phyloP scores from a whole-genome alignment of 2,329 filamentous ascomycete genomes.

The Colletotrichum sp. region DNA sequence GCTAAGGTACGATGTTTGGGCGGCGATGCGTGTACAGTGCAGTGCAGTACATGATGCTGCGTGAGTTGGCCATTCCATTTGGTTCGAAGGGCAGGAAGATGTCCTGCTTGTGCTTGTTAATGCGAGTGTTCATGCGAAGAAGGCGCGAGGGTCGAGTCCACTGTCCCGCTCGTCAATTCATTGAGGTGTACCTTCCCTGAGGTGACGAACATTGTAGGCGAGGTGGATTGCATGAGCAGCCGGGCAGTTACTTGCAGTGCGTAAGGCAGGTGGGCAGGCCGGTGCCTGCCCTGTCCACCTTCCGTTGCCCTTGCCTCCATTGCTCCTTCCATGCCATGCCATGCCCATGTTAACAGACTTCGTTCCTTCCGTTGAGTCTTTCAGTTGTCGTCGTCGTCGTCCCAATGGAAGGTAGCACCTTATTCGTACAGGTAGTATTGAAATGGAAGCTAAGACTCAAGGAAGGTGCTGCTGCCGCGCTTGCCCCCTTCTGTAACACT shows the following conservation, averaged over 20 bases:
- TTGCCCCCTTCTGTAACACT: conserved; percentile 17
- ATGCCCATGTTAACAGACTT: neutral
- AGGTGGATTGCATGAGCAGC: neutral
- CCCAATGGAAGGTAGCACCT: neutral
- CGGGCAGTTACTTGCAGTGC: neutral
- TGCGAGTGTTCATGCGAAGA: neutral
- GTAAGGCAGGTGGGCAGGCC: neutral
- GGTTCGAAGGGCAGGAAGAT: neutral
- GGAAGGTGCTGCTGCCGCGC: neutral
- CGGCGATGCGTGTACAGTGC: neutral
- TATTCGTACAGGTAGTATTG: neutral
- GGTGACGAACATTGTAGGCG: neutral
- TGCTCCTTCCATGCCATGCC: neutral
- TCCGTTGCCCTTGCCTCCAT: neutral
- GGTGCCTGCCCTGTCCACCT: neutral
- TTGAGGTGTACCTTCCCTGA: neutral
- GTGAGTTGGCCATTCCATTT: neutral
- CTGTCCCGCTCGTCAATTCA: neutral
- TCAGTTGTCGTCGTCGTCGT: neutral
- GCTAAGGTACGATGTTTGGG: neutral
- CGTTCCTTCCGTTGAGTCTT: neutral
- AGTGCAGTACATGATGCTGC: neutral
- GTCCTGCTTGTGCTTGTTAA: neutral
- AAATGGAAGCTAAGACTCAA: neutral
- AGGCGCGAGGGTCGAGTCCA: neutral